These are phyloP conservation scores for Ramaria sp. DNA, from an alignment of 768 basidiomycete species.

Conservation along the genomic window DNA sequence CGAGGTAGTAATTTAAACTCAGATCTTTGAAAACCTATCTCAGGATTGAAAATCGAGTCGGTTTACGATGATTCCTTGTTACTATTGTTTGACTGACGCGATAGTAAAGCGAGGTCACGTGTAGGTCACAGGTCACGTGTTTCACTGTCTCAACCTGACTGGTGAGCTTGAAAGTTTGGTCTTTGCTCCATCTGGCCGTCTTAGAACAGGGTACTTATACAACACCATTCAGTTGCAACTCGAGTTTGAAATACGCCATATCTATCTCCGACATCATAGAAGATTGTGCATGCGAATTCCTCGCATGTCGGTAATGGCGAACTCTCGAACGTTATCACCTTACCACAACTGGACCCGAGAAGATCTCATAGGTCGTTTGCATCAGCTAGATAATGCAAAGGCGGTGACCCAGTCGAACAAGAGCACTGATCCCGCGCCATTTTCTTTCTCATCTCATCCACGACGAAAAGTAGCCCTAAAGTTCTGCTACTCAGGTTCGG, in stretches of 20 bases:
- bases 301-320: not conserved
- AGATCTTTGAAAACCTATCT: no score
- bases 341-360: constrained; percentile 56
- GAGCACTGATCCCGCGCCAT: constrained; percentile 26
- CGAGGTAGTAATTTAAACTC: no score
- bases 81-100: not conserved
- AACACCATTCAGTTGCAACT: no score
- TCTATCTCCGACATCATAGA: no score
- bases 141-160: not conserved
- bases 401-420: constrained; percentile 9
- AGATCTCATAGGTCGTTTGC: constrained; percentile 57
- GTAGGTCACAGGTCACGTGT: not conserved
- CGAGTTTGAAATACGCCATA: no score
- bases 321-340: constrained; percentile 9
- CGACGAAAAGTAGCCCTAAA: constrained; percentile 87
- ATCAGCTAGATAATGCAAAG: constrained; percentile 37
- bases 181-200: no score
- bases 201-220: no score
- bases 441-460: constrained; percentile 59
- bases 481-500: constrained; percentile 88
- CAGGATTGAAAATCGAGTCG: not conserved
- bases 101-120: not conserved
- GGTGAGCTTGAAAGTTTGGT: not conserved
- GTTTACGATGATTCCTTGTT: not conserved
- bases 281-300: not conserved